Base-by-base conservation (phyloP, 371 early-diverging fungal genomes). In the Parasitella parasitica region DNA sequence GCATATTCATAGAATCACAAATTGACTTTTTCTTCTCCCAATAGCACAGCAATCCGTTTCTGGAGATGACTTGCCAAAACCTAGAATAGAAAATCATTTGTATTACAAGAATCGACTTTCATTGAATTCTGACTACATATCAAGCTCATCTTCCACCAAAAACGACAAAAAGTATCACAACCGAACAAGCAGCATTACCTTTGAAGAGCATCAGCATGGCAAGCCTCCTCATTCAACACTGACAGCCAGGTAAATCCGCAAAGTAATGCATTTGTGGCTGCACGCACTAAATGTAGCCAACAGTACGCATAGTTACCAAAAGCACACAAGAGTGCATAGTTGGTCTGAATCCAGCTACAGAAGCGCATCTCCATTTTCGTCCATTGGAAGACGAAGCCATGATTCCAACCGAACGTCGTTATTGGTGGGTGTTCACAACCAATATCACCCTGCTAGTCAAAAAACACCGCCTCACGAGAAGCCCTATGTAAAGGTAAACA, bases 401-500 rank as follows among this genome's bases (percentile, higher is more conserved):
- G 61, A 66, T 12, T 59, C 55, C 4, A 55, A 20, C 35, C n/a
- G 37, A 52, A 15, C 52, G 0, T 57, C 57, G 3, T 9, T 61
- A 11, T 20, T 54, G 3, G 49, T 61, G 13, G 62, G 62, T 9
- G 11, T 68, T 4, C 63, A 63, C 13, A 48, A 57, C 9, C 63
- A 67, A 26, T 39, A 58, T 37, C 55, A 63, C 27, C 55, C 48
- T n/a, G 8, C 32, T 35, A 59, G 37, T 22, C 20, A 35, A 27
- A 24, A 51, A n/a, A 28, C 9, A 26, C 67, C 71, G 7, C 73
- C 73, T 0, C 71, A 74, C 37, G 71, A 64, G 12, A 55, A 59
- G n/a, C 54, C 69, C 6, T 67, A 69, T 64, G 72, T 76, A 8
- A 76, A 80, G 57, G 80, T 80, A 73, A 62, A 37, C n/a, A n/a